Base-by-base conservation (phyloP, 2,329 filamentous ascomycete species). In the Paecilomyces dactylethromorphus region DNA sequence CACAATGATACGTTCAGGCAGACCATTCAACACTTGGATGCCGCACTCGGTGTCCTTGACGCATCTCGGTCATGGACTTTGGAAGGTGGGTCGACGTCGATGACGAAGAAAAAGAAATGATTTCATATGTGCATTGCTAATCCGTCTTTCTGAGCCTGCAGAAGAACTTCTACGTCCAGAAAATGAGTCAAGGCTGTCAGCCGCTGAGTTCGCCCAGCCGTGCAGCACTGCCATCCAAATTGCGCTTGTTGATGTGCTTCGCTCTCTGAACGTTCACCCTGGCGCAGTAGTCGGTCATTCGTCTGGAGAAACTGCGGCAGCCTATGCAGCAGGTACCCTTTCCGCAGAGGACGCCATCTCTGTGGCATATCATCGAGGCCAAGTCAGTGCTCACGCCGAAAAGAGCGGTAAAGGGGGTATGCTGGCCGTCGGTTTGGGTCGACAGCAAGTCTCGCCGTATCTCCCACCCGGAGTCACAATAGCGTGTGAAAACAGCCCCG, bases 291-390 rank as follows among this genome's bases (percentile, higher is more conserved):
- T 68, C 15, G 69, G 69, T n/a, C 69, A 71, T 51, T 71, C 68
- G 1, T 69, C 66, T n/a, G 70, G 70, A 24, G 70, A 72, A 56
- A 66, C 70, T 32, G 69, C 64, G 1, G 69, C 68, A 8, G 69
- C 68, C 8, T 72, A 68, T 59, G 64, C 65, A 11, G 63, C 64
- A 3, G 66, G 65, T 2, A 60, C 57, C 26, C 56, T 72, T 2
- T 61, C 62, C 1, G 57, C 58, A 5, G 53, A 56, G 22, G 63
- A 63, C n/a, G 68, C 68, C 11, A 61, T 71, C 24, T 58, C 56
- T 7, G 54, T 67, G 11, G 62, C 67, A 0, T 71, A 64, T 57
- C 65, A 63, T 54, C 65, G 69, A 6, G 69, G 69, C n/a, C n/a
- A n/a, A n/a, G n/a, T n/a, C n/a, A n/a, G n/a, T n/a, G n/a, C n/a